phyloP scores from a whole-genome alignment of 2,329 filamentous ascomycete genomes.

The Sporothrix curviconia region DNA sequence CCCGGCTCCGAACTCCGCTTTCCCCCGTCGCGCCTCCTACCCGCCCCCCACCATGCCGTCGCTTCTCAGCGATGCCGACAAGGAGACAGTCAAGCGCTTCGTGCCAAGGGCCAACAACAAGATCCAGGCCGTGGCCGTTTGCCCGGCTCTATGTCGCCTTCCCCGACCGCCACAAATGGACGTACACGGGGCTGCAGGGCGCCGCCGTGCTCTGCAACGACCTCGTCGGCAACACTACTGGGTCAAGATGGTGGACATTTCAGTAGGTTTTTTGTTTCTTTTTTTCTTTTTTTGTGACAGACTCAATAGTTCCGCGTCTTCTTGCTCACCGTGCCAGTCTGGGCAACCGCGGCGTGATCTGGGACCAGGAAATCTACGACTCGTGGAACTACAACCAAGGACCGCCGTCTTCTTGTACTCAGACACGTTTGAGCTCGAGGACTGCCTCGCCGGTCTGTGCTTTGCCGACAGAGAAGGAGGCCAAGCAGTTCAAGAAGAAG shows the following conservation, averaged over 20 bases:
- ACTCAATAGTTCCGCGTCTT: not conserved
- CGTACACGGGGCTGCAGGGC: slow-evolving; percentile 86
- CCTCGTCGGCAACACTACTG: slow-evolving; percentile 93
- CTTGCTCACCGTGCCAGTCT: slow-evolving; percentile 43
- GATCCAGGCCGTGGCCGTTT: slow-evolving; percentile 90
- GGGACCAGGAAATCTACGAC: slow-evolving; percentile 98
- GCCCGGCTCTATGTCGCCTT: slow-evolving; percentile 90
- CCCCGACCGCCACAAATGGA: slow-evolving; percentile 81
- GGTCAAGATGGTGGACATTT: slow-evolving; percentile 96
- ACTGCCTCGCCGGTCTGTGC: slow-evolving; percentile 81
- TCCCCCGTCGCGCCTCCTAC: too few relatives aligned
- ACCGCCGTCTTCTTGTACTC: slow-evolving; percentile 96
- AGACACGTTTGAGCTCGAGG: slow-evolving; percentile 93
- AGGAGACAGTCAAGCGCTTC: slow-evolving; percentile 89
- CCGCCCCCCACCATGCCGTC: slow-evolving; percentile 47
- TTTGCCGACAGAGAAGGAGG: slow-evolving; percentile 97
- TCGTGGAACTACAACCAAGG: slow-evolving; percentile 91
- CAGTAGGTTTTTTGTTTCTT: slow-evolving; percentile 48
- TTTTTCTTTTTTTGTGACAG: slow-evolving; percentile 6
- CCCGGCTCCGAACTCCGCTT: too few relatives aligned
- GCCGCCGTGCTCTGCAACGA: slow-evolving; percentile 90
- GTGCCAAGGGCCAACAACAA: slow-evolving; percentile 95
- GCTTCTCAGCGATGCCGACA: slow-evolving; percentile 84
- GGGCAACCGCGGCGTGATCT: slow-evolving; percentile 78
- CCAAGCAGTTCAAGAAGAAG: slow-evolving; percentile 94